These are phyloP conservation scores for Rhododendron henanense DNA, from an alignment of 148 eudicot genomes.

Conservation along the genomic window DNA sequence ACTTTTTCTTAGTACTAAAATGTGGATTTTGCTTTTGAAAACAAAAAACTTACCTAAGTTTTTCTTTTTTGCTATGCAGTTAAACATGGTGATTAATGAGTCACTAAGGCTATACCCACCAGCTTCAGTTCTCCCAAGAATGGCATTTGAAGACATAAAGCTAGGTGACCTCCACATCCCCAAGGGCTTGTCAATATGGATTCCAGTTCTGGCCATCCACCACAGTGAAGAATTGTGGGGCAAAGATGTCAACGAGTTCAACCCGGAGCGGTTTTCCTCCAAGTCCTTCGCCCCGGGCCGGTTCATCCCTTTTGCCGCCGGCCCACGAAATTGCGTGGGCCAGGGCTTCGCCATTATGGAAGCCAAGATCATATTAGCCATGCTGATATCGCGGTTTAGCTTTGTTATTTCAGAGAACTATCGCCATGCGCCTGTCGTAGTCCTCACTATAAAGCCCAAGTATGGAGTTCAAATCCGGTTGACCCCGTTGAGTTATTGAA, in stretches of 20 bases:
- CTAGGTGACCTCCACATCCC: conserved; percentile 75
- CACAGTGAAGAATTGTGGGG: conserved; percentile 82
- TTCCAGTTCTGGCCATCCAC: conserved; percentile 86
- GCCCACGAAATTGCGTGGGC: conserved; percentile 90
- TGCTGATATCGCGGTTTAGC: conserved; percentile 53
- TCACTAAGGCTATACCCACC: conserved; percentile 88
- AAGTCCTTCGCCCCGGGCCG: conserved; percentile 50
- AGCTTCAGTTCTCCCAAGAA: conserved; percentile 71
- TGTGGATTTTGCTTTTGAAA: neutral
- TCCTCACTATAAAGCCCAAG: conserved; percentile 87
- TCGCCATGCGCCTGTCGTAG: conserved; percentile 74
- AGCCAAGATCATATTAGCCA: conserved; percentile 78
- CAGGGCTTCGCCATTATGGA: conserved; percentile 82
- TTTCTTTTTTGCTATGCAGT: conserved; percentile 28
- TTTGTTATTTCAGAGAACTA: conserved; percentile 67
- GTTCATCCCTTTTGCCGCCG: conserved; percentile 80
- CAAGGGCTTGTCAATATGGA: conserved; percentile 89
- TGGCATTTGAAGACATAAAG: conserved; percentile 82
- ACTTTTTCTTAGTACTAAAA: neutral
- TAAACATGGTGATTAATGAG: conserved; percentile 82
- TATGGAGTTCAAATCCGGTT: conserved; percentile 78
- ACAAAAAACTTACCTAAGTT: neutral
- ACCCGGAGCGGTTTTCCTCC: conserved; percentile 67
- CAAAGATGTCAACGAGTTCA: conserved; percentile 67
- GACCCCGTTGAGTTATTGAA: conserved; percentile 37